Percentiles rank a stretch among this genome's conserved stretches.
These are phyloP conservation scores for Benincasa hispida DNA, from an alignment of 306 rosid species.

Conservation along the genomic window DNA sequence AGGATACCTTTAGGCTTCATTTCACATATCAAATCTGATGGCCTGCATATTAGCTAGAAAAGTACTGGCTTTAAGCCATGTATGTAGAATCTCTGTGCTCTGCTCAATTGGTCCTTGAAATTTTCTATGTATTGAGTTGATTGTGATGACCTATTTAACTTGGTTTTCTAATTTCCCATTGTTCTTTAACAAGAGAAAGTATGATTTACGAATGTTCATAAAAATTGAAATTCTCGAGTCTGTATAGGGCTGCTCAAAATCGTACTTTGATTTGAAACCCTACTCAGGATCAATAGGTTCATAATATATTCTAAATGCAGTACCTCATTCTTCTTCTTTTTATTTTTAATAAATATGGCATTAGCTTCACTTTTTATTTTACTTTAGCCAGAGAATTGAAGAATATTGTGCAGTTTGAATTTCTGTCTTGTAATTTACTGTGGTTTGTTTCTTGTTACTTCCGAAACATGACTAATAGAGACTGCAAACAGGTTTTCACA, in stretches of 20 bases:
- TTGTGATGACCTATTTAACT: not conserved
- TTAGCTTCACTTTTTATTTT: not conserved
- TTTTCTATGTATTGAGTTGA: not conserved
- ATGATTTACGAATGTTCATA: not conserved
- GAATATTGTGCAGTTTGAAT: not conserved
- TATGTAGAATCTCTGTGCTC: not conserved
- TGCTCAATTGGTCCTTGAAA: not conserved
- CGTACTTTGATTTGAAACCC: not conserved
- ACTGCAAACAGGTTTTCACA: constrained; percentile 32
- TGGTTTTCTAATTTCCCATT: not conserved
- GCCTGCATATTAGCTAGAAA: not conserved
- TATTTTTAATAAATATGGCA: not conserved
- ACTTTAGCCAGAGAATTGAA: not conserved
- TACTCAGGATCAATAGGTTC: not conserved
- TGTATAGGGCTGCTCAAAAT: not conserved
- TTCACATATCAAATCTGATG: not conserved
- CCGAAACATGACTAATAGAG: not conserved
- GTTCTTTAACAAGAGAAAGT: not conserved
- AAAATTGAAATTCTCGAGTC: not conserved
- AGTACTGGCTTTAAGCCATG: not conserved
- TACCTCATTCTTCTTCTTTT: not conserved
- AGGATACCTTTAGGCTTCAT: not conserved
- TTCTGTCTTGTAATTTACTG: not conserved
- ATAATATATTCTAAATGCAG: not conserved
- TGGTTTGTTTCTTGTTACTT: not conserved